Percentiles rank a stretch among this genome's conserved stretches.
These are phyloP conservation scores for Aspergillus texensis DNA, from an alignment of 2,329 filamentous ascomycete genomes.

Conservation along the genomic window DNA sequence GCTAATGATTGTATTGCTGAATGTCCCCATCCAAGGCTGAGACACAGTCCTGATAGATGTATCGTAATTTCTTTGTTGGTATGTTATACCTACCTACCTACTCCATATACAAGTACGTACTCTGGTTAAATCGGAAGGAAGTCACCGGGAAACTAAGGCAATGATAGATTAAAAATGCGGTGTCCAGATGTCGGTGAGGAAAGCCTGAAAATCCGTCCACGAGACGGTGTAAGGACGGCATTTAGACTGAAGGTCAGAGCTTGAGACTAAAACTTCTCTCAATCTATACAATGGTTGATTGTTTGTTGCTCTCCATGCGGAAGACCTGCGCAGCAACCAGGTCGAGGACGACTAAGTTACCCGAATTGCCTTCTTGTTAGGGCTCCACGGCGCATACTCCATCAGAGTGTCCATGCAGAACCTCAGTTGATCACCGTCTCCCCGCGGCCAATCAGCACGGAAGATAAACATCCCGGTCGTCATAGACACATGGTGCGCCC, in stretches of 20 bases:
- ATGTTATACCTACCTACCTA: neutral
- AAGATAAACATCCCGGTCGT: slow-evolving; percentile 18
- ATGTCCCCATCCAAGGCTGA: neutral
- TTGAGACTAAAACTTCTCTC: neutral
- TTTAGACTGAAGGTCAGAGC: slow-evolving; percentile 7
- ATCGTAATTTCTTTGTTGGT: neutral
- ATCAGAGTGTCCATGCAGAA: slow-evolving; percentile 23
- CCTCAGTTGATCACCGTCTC: slow-evolving; percentile 23
- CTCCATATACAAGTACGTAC: neutral
- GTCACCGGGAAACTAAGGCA: neutral
- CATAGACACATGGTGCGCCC: slow-evolving; percentile 28
- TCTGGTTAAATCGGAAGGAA: neutral
- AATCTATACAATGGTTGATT: slow-evolving; percentile 3
- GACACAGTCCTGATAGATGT: neutral
- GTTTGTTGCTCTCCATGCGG: slow-evolving; percentile 17
- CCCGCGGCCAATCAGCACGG: slow-evolving; percentile 17
- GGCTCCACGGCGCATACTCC: slow-evolving; percentile 12
- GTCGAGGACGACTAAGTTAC: slow-evolving; percentile 15
- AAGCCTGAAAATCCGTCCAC: slow-evolving; percentile 7
- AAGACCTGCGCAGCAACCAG: slow-evolving; percentile 24
- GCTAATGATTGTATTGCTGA: neutral
- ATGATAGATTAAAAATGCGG: neutral
- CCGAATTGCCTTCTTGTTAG: slow-evolving; percentile 19
- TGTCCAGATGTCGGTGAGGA: slow-evolving; percentile 1
- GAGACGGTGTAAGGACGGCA: neutral